Conservation (phyloP, 352 stramenopile genomes). For the Globisporangium lucens region DNA sequence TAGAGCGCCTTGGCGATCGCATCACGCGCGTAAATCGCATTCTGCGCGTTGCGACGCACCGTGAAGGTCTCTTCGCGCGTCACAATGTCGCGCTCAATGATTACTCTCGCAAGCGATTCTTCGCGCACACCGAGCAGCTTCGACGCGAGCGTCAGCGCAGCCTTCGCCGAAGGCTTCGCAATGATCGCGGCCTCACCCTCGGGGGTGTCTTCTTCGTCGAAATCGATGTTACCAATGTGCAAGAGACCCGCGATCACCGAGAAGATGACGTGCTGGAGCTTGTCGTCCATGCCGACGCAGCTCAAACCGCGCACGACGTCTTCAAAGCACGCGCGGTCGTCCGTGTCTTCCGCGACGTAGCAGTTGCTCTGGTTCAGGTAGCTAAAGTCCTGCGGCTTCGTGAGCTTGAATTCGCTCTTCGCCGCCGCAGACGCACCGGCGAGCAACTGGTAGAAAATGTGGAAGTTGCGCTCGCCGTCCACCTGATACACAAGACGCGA, state of each 20-base stretch:
- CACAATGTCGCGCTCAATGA: slow-evolving; percentile 85
- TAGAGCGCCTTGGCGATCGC: slow-evolving; percentile 94
- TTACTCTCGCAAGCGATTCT: slow-evolving; percentile 65
- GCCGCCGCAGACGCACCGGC: slow-evolving; percentile 50
- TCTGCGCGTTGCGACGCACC: slow-evolving; percentile 75
- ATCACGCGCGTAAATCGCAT: slow-evolving; percentile 87
- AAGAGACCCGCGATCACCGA: slow-evolving; percentile 91
- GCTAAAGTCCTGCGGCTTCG: slow-evolving; percentile 83
- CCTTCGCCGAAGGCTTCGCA: slow-evolving; percentile 62
- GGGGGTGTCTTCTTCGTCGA: slow-evolving; percentile 87
- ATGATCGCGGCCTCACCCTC: slow-evolving; percentile 78
- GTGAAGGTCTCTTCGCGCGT: slow-evolving; percentile 84
- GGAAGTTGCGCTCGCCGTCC: slow-evolving; percentile 92
- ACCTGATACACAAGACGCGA: slow-evolving; percentile 88
- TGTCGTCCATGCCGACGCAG: slow-evolving; percentile 74
- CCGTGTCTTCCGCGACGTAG: slow-evolving; percentile 90
- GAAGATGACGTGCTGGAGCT: slow-evolving; percentile 86
- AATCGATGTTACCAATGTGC: slow-evolving; percentile 96
- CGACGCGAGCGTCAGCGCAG: slow-evolving; percentile 46
- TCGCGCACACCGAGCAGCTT: slow-evolving; percentile 70
- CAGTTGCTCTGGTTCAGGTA: slow-evolving; percentile 95
- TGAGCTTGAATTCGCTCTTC: slow-evolving; percentile 64
- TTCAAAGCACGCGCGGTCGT: slow-evolving; percentile 84
- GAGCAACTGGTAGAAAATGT: slow-evolving; percentile 95
- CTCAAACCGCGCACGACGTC: slow-evolving; percentile 65